Percentiles rank a stretch among this genome's conserved stretches.
phyloP scores from a whole-genome alignment of 345 rosid genomes.

The Bruguiera gymnorhiza region DNA sequence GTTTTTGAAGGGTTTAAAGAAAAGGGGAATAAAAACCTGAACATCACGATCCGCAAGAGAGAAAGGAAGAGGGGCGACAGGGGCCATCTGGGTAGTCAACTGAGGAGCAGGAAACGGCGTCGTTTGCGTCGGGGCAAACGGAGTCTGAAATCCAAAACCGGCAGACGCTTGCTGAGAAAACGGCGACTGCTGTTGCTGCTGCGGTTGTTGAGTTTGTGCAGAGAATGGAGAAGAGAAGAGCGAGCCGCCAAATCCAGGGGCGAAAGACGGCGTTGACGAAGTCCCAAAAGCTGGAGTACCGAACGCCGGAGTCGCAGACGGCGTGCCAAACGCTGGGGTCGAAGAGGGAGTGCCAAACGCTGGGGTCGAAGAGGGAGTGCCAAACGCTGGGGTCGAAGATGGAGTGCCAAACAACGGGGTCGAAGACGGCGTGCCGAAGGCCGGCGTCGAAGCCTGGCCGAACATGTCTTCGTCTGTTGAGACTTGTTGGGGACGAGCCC shows the following conservation, averaged over 20 bases:
- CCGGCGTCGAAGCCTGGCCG: slow-evolving; percentile 27
- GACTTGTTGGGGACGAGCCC: neutral
- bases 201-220: slow-evolving; percentile 46
- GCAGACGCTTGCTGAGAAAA: slow-evolving; percentile 37
- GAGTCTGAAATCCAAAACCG: slow-evolving; percentile 58
- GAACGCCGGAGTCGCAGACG: slow-evolving; percentile 48
- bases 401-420: slow-evolving; percentile 50
- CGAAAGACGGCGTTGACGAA: slow-evolving; percentile 54
- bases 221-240: slow-evolving; percentile 75
- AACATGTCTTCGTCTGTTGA: no score
- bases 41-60: slow-evolving; percentile 93
- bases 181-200: slow-evolving; percentile 42
- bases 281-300: slow-evolving; percentile 54
- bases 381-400: slow-evolving; percentile 38
- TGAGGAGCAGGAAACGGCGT: slow-evolving; percentile 60
- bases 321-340: slow-evolving; percentile 29
- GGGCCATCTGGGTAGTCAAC: slow-evolving; percentile 95
- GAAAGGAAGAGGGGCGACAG: slow-evolving; percentile 83
- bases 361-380: slow-evolving; percentile 45
- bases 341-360: slow-evolving; percentile 36
- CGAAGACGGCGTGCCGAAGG: slow-evolving; percentile 35
- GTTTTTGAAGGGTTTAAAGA: neutral
- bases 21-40: slow-evolving; percentile 41
- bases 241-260: slow-evolving; percentile 57
- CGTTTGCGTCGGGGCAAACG: slow-evolving; percentile 25